Base-by-base conservation (phyloP, 768 basidiomycete genomes). In the Boletus fagicola region DNA sequence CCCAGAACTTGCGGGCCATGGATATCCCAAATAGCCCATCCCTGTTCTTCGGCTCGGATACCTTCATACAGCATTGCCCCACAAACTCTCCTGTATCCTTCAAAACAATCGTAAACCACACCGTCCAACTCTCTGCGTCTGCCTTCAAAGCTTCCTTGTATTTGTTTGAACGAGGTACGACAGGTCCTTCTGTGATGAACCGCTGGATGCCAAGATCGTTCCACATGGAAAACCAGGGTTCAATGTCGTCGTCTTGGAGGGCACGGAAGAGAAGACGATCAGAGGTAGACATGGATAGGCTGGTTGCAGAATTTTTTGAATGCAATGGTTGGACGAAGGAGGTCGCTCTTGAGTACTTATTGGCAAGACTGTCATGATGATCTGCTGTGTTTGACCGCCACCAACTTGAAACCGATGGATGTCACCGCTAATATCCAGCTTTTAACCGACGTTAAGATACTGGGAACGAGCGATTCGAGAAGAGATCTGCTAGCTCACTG, bases 1-100 rank as follows among this genome's bases (percentile, higher is more conserved):
- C 63, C 73, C 74, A 75, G 55, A 57, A 71, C 65, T 30, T 46
- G 38, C 46, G 51, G 35, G 50, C 65, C 50, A 65, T 36, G 26
- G 60, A 57, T 18, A 73, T 68, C 12, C 60, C 60, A 40, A 69
- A 61, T 5, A 39, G 46, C 49, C 65, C 70, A 60, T 69, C 59
- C 57, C 68, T 59, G 43, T 74, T 64, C 64, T 67, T 67, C 20
- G 62, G 60, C 40, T 62, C 56, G 13, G 47, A 35, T 30, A 62
- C 39, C 51, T 56, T 24, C 43, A 64, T 49, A n/a, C 61, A 52
- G 57, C 63, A 48, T n/a, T 53, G 22, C 18, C 62, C 61, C 28
- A 61, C 53, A 30, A 58, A 54, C 7, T 49, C n/a, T 5, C n/a
- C n/a, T 16, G 43, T 48, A 5, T 53, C 51, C 24, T 56, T 58